Conservation (phyloP, 2,329 filamentous ascomycete species). For the Nothophaeocryptopus gaeumannii region DNA sequence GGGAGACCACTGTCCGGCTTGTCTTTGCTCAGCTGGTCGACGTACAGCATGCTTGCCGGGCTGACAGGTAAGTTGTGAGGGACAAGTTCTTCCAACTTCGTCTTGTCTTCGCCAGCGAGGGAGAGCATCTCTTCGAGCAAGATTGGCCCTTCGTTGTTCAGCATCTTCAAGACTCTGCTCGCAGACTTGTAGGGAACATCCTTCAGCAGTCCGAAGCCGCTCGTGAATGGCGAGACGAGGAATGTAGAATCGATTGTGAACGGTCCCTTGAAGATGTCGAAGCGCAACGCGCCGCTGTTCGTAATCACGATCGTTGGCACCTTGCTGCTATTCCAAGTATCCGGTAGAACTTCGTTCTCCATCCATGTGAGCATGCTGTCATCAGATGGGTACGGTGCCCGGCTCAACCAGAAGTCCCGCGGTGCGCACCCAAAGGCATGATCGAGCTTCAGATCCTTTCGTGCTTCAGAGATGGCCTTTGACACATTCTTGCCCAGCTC, state of each 20-base stretch:
- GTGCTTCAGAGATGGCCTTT: slow-evolving; percentile 64
- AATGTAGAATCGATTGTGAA: slow-evolving; percentile 88
- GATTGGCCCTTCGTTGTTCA: slow-evolving; percentile 58
- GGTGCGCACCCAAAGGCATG: slow-evolving; percentile 79
- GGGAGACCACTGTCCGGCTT: too few relatives aligned
- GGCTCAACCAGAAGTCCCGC: slow-evolving; percentile 74
- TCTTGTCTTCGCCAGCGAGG: slow-evolving; percentile 7
- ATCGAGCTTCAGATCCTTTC: slow-evolving; percentile 70
- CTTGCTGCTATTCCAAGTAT: slow-evolving; percentile 38
- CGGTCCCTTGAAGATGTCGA: slow-evolving; percentile 88
- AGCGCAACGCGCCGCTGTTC: slow-evolving; percentile 89
- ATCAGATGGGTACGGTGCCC: slow-evolving; percentile 68
- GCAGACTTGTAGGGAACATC: slow-evolving; percentile 79
- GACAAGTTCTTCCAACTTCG: slow-evolving; percentile 15
- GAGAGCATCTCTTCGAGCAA: slow-evolving; percentile 33
- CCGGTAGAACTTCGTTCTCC: slow-evolving; percentile 69
- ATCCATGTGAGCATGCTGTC: slow-evolving; percentile 82
- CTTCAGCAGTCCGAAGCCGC: slow-evolving; percentile 70
- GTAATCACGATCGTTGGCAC: slow-evolving; percentile 69
- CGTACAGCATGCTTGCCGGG: slow-evolving; percentile 12
- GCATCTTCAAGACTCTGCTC: slow-evolving; percentile 59
- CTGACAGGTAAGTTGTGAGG: slow-evolving; percentile 20
- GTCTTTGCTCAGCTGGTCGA: not conserved
- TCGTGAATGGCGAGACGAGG: slow-evolving; percentile 84
- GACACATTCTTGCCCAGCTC: slow-evolving; percentile 70